Conservation (phyloP, 352 stramenopile genomes). For the Phytophthora podocarpi region DNA sequence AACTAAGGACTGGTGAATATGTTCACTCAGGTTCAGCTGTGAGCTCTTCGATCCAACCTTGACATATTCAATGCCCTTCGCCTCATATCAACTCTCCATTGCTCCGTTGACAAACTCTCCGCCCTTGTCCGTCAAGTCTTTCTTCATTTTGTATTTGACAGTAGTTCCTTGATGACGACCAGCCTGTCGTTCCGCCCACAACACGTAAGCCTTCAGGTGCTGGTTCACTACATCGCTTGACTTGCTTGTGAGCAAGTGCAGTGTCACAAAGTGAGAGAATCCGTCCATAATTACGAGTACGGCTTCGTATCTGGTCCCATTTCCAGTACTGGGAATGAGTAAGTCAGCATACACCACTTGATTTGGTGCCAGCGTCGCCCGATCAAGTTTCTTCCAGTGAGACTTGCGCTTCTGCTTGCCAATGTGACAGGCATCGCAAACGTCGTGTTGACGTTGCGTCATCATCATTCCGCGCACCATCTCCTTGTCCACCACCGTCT, state of each 20-base stretch:
- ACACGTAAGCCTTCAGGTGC: slow-evolving; percentile 1
- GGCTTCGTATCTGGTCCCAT: slow-evolving; percentile 1
- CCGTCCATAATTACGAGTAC: slow-evolving; percentile 18
- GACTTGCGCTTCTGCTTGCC: background rate
- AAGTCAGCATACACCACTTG: slow-evolving; percentile 20
- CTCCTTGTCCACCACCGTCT: slow-evolving; percentile 5
- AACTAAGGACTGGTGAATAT: slow-evolving; percentile 10
- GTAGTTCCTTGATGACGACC: too few species aligned
- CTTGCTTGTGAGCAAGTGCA: slow-evolving; percentile 11
- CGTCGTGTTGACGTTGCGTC: background rate
- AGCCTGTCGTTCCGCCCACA: background rate
- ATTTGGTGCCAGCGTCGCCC: slow-evolving; percentile 3
- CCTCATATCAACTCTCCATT: slow-evolving; percentile 3
- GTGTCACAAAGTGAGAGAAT: slow-evolving; percentile 4
- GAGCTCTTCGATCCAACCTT: slow-evolving; percentile 1
- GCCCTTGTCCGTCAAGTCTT: slow-evolving; percentile 21
- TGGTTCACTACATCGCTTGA: background rate
- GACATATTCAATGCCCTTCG: background rate
- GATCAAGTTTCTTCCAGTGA: slow-evolving; percentile 6
- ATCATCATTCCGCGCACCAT: slow-evolving; percentile 1
- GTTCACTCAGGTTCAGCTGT: slow-evolving; percentile 9
- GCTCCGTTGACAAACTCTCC: slow-evolving; percentile 6
- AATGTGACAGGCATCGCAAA: slow-evolving; percentile 2
- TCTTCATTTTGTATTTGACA: too few species aligned
- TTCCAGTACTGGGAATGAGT: slow-evolving; percentile 8